Conservation (phyloP, 2,329 filamentous ascomycete genomes). For the Sphaerulina musiva region DNA sequence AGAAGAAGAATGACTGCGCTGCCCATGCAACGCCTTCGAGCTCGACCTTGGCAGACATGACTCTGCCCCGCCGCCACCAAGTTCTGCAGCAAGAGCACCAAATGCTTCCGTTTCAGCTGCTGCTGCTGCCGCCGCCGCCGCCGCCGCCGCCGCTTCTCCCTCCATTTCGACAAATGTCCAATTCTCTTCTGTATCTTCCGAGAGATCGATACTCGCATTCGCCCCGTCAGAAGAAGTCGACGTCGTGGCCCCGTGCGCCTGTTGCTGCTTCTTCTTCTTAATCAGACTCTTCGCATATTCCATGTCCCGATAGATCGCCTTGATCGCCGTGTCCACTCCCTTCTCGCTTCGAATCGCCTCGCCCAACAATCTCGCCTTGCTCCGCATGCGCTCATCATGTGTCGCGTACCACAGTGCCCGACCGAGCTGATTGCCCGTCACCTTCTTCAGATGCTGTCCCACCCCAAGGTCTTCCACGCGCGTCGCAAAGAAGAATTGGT, state of each 20-base stretch:
- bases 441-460: slow-evolving; percentile 78
- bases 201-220: slow-evolving; percentile 17
- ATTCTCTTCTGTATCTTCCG: slow-evolving; percentile 31
- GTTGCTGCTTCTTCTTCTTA: slow-evolving; percentile 38
- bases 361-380: slow-evolving; percentile 73
- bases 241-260: neutral
- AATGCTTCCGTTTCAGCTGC: slow-evolving; percentile 1
- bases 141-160: slow-evolving; percentile 23
- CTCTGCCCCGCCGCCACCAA: neutral
- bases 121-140: slow-evolving; percentile 32
- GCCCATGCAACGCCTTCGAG: neutral
- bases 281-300: slow-evolving; percentile 86
- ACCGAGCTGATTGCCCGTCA: slow-evolving; percentile 80
- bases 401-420: slow-evolving; percentile 86
- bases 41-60: neutral
- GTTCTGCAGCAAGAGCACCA: slow-evolving; percentile 2
- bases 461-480: slow-evolving; percentile 90
- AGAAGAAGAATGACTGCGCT: neutral
- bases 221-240: slow-evolving; percentile 23
- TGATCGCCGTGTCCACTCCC: slow-evolving; percentile 83
- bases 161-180: slow-evolving; percentile 83
- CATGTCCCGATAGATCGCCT: slow-evolving; percentile 87
- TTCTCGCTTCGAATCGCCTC: slow-evolving; percentile 87
- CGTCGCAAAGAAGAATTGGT: slow-evolving; percentile 92
- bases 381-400: slow-evolving; percentile 83